These are phyloP conservation scores for Globisporangium middletonii DNA, from an alignment of 352 stramenopile genomes.

Conservation along the genomic window DNA sequence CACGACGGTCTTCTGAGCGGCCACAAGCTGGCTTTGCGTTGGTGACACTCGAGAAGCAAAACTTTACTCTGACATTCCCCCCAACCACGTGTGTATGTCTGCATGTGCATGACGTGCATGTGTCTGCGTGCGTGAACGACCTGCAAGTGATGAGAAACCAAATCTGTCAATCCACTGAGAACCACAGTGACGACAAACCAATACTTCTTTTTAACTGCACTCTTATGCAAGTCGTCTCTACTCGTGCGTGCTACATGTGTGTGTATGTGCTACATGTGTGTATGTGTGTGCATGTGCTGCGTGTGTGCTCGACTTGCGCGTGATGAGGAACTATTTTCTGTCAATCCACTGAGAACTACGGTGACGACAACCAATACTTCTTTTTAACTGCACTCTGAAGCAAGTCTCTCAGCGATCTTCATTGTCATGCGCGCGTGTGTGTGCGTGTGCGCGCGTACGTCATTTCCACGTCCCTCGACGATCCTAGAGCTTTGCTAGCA, in stretches of 20 bases:
- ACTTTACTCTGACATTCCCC: constrained; percentile 71
- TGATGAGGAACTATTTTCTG: constrained; percentile 69
- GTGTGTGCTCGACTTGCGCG: constrained; percentile 20
- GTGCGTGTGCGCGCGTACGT: no score
- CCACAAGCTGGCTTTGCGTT: constrained; percentile 31
- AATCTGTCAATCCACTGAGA: constrained; percentile 80
- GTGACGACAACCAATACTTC: constrained; percentile 69
- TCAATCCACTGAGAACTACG: constrained; percentile 80
- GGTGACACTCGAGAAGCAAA: constrained; percentile 86
- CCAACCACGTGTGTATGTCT: constrained; percentile 8
- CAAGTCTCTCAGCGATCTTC: no score
- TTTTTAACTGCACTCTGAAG: constrained; percentile 70
- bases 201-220: constrained; percentile 88
- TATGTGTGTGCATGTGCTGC: constrained; percentile 1
- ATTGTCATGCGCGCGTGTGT: no score
- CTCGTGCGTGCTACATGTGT: not conserved
- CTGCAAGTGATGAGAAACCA: constrained; percentile 61
- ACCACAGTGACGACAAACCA: constrained; percentile 67
- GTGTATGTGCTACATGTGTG: not conserved
- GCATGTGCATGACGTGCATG: no score
- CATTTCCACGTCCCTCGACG: no score
- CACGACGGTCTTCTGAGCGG: constrained; percentile 88
- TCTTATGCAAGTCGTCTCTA: constrained; percentile 34
- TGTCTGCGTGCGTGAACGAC: not conserved
- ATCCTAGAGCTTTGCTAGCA: no score